phyloP scores from a whole-genome alignment of 257 asterid species.

The Rauvolfia tetraphylla region DNA sequence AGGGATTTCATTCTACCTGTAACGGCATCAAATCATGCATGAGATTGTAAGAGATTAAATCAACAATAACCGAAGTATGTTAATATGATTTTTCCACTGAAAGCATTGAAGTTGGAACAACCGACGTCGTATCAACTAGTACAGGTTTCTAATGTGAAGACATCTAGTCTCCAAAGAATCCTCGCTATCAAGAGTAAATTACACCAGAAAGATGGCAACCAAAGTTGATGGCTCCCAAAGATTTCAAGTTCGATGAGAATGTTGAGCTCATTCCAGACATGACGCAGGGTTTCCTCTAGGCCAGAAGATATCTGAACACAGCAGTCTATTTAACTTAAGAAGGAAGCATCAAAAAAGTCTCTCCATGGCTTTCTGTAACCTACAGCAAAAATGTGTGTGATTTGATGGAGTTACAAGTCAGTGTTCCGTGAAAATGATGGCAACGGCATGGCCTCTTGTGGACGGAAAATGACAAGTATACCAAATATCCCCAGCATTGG shows the following conservation, averaged over 20 bases:
- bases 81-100: no score
- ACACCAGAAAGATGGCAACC: not conserved
- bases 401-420: conserved; percentile 50
- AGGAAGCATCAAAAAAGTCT: not conserved
- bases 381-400: conserved; percentile 6
- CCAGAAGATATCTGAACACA: conserved; percentile 6
- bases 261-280: not conserved
- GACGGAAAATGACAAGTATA: conserved; percentile 80
- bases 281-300: conserved; percentile 6
- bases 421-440: conserved; percentile 96
- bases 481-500: conserved; percentile 99
- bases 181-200: not conserved
- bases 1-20: no score
- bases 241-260: not conserved
- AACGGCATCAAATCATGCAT: no score
- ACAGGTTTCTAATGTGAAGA: not conserved
- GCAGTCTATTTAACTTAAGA: not conserved
- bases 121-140: not conserved
- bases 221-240: not conserved
- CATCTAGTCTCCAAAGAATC: not conserved
- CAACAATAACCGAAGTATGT: no score
- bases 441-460: conserved; percentile 90
- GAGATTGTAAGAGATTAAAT: no score
- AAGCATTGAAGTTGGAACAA: no score
- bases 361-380: not conserved